phyloP scores from a whole-genome alignment of 257 asterid species.

The Coffea eugenioides region DNA sequence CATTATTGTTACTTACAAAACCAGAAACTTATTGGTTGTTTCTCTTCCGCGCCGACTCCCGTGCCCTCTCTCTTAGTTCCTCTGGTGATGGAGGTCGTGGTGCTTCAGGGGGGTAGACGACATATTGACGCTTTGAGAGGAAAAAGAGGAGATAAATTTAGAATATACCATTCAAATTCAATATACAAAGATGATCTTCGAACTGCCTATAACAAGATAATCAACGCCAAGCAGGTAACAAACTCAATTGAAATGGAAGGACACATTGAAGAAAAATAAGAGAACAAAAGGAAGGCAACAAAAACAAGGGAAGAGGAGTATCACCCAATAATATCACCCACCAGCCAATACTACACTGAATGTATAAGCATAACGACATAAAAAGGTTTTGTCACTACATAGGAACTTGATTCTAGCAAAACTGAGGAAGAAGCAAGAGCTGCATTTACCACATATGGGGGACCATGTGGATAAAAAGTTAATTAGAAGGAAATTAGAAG shows the following conservation, averaged over 20 bases:
- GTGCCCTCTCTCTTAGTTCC: slow-evolving; percentile 85
- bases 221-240: background rate
- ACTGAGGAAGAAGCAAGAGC: background rate
- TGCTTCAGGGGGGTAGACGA: slow-evolving; percentile 78
- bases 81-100: slow-evolving; percentile 84
- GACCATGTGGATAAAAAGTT: background rate
- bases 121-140: slow-evolving; percentile 67
- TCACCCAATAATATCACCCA: background rate
- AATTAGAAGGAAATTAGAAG: background rate
- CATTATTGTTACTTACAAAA: slow-evolving; percentile 16
- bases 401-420: background rate
- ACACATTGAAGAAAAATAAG: background rate
- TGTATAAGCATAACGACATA: background rate
- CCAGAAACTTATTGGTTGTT: slow-evolving; percentile 23
- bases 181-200: background rate
- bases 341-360: background rate
- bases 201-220: background rate
- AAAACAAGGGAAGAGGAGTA: background rate
- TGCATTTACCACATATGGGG: background rate
- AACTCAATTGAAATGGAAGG: background rate
- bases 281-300: background rate
- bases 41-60: slow-evolving; percentile 69
- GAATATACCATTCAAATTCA: slow-evolving; percentile 11
- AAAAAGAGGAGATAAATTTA: background rate
- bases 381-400: background rate